These are phyloP conservation scores for Croton setiger DNA, from an alignment of 441 rosid genomes.

Conservation along the genomic window DNA sequence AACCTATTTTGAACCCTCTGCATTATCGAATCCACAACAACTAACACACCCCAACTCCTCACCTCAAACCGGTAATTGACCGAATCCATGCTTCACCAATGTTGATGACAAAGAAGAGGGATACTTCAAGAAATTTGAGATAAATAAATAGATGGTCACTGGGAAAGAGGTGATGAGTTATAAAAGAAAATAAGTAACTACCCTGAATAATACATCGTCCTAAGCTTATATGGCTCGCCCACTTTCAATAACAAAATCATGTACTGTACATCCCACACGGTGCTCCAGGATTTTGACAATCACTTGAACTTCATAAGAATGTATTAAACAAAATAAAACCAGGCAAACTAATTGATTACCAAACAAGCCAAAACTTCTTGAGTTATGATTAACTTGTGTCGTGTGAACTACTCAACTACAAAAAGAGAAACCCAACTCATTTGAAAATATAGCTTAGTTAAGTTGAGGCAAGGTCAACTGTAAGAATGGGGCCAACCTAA, in stretches of 20 bases:
- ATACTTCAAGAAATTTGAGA: no score
- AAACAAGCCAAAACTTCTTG: not conserved
- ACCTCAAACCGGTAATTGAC: not conserved
- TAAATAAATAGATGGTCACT: no score
- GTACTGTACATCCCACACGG: not conserved
- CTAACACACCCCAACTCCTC: no score
- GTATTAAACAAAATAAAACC: not conserved
- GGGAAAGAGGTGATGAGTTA: no score
- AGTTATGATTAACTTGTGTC: not conserved
- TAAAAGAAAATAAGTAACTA: not conserved
- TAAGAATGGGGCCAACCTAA: not conserved
- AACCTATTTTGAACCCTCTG: not conserved
- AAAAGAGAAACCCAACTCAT: not conserved
- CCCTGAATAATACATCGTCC: no score
- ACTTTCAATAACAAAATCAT: not conserved
- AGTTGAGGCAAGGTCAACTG: not conserved
- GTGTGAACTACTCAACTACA: not conserved
- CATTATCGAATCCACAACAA: not conserved
- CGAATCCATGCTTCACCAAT: not conserved
- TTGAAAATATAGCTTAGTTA: not conserved
- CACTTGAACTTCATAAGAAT: not conserved
- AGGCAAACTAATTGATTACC: not conserved
- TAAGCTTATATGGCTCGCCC: no score
- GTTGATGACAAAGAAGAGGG: not conserved
- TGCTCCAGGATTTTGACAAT: not conserved